phyloP scores from a whole-genome alignment of 2,329 filamentous ascomycete genomes.

The Alternaria viburni region DNA sequence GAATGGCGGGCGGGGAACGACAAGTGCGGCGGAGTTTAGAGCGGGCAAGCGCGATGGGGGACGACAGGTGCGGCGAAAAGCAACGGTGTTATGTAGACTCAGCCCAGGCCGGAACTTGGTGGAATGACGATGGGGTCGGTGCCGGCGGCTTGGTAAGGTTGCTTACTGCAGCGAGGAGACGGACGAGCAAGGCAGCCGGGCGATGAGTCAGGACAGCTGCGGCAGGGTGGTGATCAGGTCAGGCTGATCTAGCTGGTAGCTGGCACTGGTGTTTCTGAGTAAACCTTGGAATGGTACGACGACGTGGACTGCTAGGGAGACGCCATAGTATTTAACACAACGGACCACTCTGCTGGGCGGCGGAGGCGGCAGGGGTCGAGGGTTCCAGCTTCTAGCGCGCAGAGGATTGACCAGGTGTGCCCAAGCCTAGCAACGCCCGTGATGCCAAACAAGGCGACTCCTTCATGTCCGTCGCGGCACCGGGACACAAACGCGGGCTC shows the following conservation, averaged over 20 bases:
- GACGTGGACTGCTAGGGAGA: constrained; percentile 19
- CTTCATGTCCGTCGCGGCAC: constrained; percentile 36
- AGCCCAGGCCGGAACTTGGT: constrained; percentile 23
- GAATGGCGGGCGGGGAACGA: constrained; percentile 18
- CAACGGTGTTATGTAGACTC: constrained; percentile 9
- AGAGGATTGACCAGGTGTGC: constrained; percentile 26
- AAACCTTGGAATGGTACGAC: constrained; percentile 19
- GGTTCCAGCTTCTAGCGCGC: constrained; percentile 16
- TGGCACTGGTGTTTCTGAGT: constrained; percentile 8
- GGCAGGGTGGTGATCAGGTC: constrained; percentile 28
- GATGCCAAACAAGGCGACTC: constrained; percentile 24
- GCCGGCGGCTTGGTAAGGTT: constrained; percentile 25
- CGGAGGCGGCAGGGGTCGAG: constrained; percentile 31
- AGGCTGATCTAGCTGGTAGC: constrained; percentile 29
- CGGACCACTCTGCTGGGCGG: constrained; percentile 37
- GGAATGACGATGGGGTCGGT: constrained; percentile 22
- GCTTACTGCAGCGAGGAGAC: constrained; percentile 20
- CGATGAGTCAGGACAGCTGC: constrained; percentile 10
- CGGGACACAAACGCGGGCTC: constrained; percentile 41
- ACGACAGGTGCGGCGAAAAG: constrained; percentile 12
- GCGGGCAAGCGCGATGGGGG: constrained; percentile 20
- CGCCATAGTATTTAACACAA: constrained; percentile 33
- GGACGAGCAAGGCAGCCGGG: constrained; percentile 4
- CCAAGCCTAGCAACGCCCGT: constrained; percentile 17
- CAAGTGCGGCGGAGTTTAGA: constrained; percentile 19